These are phyloP conservation scores for Tuber umbilicatum DNA, from an alignment of 495 filamentous ascomycete genomes.

Conservation along the genomic window DNA sequence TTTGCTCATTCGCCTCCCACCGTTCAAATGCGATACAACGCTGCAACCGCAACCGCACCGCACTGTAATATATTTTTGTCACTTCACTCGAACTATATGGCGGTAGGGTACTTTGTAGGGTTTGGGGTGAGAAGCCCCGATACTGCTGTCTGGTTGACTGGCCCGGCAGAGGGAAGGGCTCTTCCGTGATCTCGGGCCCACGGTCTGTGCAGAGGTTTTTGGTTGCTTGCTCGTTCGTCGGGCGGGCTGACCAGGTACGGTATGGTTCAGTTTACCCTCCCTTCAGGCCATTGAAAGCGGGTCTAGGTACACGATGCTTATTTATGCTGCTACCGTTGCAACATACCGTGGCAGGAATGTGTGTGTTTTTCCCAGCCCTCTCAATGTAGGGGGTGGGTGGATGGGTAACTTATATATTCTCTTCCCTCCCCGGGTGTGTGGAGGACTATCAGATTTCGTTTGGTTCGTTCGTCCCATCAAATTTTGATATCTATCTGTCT, in stretches of 20 bases:
- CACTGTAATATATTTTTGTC: neutral
- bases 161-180: neutral
- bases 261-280: neutral
- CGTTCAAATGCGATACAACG: neutral
- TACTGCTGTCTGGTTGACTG: neutral
- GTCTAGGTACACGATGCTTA: conserved; percentile 4
- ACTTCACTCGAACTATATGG: neutral
- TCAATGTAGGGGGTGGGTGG: neutral
- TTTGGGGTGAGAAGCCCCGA: neutral
- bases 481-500: neutral
- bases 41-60: neutral
- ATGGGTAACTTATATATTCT: conserved; percentile 2
- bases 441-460: neutral
- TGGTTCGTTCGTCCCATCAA: neutral
- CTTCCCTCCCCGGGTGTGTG: neutral
- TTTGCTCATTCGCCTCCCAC: neutral
- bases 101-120: neutral
- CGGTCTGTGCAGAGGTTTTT: neutral
- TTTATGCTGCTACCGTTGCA: neutral
- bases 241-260: neutral
- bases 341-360: neutral
- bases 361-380: neutral
- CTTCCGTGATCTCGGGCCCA: neutral
- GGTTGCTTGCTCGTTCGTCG: neutral
- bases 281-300: neutral